Conservation (phyloP, 1,284 basidiomycete genomes). For the Tilletia indica region DNA sequence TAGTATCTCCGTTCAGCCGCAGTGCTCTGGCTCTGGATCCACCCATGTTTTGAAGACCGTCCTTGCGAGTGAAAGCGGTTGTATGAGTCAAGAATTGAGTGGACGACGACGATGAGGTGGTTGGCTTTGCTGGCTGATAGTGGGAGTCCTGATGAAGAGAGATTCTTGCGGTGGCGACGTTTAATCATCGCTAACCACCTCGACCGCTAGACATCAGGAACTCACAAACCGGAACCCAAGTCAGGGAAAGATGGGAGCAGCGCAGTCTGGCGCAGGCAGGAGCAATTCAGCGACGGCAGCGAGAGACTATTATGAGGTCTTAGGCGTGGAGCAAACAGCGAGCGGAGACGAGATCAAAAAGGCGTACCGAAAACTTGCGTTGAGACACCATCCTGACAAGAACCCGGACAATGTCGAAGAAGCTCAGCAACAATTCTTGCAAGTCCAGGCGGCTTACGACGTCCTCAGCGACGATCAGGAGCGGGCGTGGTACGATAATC, state of each 20-base stretch:
- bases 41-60: too few species aligned
- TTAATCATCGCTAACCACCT: too few species aligned
- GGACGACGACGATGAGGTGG: too few species aligned
- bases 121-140: too few species aligned
- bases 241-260: slow-evolving; percentile 7
- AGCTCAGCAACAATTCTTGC: slow-evolving; percentile 82
- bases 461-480: slow-evolving; percentile 63
- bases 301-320: slow-evolving; percentile 50
- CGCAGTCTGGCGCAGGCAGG: slow-evolving; percentile 9
- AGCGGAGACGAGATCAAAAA: slow-evolving; percentile 51
- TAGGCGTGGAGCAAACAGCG: slow-evolving; percentile 47
- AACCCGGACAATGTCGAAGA: slow-evolving; percentile 68
- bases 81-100: too few species aligned
- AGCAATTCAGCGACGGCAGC: not conserved
- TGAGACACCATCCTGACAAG: slow-evolving; percentile 59
- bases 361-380: slow-evolving; percentile 54
- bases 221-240: too few species aligned
- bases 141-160: too few species aligned
- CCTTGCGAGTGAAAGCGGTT: too few species aligned
- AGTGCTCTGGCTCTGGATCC: not conserved
- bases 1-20: slow-evolving; percentile 23
- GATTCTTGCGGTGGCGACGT: too few species aligned
- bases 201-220: too few species aligned
- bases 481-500: slow-evolving; percentile 97
- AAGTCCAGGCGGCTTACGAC: slow-evolving; percentile 92